phyloP scores from a whole-genome alignment of 768 basidiomycete species.

The Coprinopsis sp. region DNA sequence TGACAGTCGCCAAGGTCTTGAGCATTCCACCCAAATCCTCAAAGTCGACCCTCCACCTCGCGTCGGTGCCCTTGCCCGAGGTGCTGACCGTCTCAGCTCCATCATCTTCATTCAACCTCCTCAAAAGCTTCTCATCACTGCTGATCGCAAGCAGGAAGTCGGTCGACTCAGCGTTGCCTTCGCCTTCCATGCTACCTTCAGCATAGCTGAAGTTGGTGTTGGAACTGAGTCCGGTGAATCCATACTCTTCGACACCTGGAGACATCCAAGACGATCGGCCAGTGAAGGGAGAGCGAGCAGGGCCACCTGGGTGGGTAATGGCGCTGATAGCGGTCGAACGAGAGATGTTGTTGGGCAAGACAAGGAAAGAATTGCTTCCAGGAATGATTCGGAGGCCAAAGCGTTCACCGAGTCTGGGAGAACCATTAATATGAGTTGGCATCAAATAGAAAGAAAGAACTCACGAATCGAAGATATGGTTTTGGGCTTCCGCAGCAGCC shows the following conservation, averaged over 20 bases:
- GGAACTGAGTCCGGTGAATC: slow-evolving; percentile 9
- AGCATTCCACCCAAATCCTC: slow-evolving; percentile 28
- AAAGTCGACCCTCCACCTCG: slow-evolving; percentile 56
- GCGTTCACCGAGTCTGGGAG: slow-evolving; percentile 65
- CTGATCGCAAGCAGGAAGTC: slow-evolving; percentile 65
- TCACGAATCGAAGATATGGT: slow-evolving; percentile 81
- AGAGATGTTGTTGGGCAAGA: slow-evolving; percentile 78
- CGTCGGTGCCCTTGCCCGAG: slow-evolving; percentile 72
- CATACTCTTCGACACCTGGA: slow-evolving; percentile 5
- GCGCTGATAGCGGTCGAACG: slow-evolving; percentile 79
- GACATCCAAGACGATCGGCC: slow-evolving; percentile 19
- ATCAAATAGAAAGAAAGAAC: neutral
- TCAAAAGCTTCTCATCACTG: slow-evolving; percentile 73
- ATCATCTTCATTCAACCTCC: slow-evolving; percentile 71
- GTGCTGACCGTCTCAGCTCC: slow-evolving; percentile 68
- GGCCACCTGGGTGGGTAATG: slow-evolving; percentile 65
- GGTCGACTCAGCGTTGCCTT: slow-evolving; percentile 34
- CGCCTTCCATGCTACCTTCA: slow-evolving; percentile 20
- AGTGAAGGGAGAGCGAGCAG: slow-evolving; percentile 34
- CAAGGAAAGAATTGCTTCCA: slow-evolving; percentile 72
- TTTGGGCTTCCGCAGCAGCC: slow-evolving; percentile 88
- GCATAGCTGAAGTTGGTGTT: slow-evolving; percentile 24
- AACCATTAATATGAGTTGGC: neutral
- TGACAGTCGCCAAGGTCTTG: slow-evolving; percentile 21
- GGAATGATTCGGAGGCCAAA: slow-evolving; percentile 83